Evolutionary conservation across 148 eudicot genomes (phyloP).

Genomic region (Vaccinium myrtillus): DNA sequence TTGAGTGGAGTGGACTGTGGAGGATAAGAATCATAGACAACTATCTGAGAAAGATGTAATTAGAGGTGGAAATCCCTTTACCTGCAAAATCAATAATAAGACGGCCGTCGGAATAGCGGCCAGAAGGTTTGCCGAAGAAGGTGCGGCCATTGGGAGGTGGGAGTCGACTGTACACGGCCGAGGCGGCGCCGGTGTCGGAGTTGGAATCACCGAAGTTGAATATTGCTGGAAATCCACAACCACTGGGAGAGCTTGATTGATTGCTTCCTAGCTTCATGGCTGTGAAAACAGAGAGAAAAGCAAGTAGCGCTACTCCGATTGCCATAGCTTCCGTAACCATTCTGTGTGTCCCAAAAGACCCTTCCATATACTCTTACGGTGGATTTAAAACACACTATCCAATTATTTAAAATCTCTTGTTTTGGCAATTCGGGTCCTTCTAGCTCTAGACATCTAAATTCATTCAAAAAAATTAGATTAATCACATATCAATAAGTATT

Average conservation of each 20-base stretch:
- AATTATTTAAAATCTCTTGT: too few species aligned
- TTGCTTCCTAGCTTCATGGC: neutral
- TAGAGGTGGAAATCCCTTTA: neutral
- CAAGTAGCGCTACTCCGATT: slow-evolving; percentile 3
- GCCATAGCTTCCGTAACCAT: neutral
- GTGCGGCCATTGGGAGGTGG: slow-evolving; percentile 30
- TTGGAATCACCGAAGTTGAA: slow-evolving; percentile 43
- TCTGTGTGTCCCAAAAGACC: neutral
- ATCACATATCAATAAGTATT: too few species aligned
- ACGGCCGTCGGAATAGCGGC: slow-evolving; percentile 37
- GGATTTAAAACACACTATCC: too few species aligned
- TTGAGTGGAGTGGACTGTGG: too few species aligned
- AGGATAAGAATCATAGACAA: too few species aligned
- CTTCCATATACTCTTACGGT: too few species aligned
- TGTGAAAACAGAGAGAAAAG: slow-evolving; percentile 9
- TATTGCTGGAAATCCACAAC: slow-evolving; percentile 38
- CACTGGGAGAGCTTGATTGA: neutral
- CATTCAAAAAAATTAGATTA: too few species aligned
- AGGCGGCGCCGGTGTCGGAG: slow-evolving; percentile 36
- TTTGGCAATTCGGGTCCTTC: too few species aligned
- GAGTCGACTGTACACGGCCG: slow-evolving; percentile 22
- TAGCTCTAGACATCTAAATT: too few species aligned
- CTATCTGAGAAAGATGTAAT: too few species aligned
- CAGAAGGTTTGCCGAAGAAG: slow-evolving; percentile 31
- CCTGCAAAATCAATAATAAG: slow-evolving; percentile 31